Evolutionary conservation across 2,329 filamentous ascomycete genomes (phyloP), one percentile per base, ranked within the genome.

Genomic region (Colletotrichum lini): DNA sequence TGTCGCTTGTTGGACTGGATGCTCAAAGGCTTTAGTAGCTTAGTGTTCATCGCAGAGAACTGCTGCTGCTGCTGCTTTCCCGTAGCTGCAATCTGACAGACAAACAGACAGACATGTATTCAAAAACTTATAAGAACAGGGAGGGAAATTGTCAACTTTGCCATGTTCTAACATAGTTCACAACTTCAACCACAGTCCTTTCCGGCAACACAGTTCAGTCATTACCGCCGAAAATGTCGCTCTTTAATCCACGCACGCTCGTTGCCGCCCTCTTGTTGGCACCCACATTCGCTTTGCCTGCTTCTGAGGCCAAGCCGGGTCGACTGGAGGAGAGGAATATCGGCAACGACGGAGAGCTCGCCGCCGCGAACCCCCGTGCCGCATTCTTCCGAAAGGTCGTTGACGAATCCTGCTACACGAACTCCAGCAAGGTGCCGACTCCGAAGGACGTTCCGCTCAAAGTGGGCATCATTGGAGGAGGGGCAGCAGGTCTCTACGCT

Each of bases 401-500:
- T 2, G 49, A 68, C 53, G 49, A 47, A 7, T 74, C 73, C 1
- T 44, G 44, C 35, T 76, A 76, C 58, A 64, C 64, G 47, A 72
- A 74, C 40, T 61, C 72, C 40, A 70, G 42, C 56, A 73, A 69
- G 47, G 49, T 66, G 5, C 59, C 64, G 13, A 72, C 71, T 2
- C 67, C 71, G 0, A 63, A 62, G 2, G 73, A 64, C 21, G 47
- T 54, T 13, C 69, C 73, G 2, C 35, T 79, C 40, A 79, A 76
- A 49, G 74, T 81, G 9, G 79, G 80, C 16, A 83, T 83, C 61
- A 73, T 83, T 18, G 81, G 82, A 18, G 81, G 77, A n/a, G 82
- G 82, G 1, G 76, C 76, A 12, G 76, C 82, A 4, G 81, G 82
- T 6, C 76, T 73, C 9, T 83, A 79, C 68, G 77, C 79, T 50